Conservation (phyloP, 2,329 filamentous ascomycete genomes). For the Teratosphaeriaceae sp. region DNA sequence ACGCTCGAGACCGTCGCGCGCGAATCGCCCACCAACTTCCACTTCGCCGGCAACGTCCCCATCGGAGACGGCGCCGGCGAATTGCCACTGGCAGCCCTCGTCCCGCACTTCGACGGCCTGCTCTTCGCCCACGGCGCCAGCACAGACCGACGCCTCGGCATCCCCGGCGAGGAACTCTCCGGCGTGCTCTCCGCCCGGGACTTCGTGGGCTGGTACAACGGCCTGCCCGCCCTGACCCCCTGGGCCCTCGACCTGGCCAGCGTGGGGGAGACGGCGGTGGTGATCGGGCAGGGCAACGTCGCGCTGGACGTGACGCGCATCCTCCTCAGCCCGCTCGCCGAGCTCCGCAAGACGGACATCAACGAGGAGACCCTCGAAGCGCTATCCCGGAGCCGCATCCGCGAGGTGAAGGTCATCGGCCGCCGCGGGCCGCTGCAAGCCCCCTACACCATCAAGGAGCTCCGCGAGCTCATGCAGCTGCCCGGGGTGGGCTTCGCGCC, state of each 20-base stretch:
- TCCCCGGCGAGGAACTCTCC: conserved; percentile 71
- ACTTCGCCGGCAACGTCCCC: conserved; percentile 83
- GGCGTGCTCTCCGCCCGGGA: conserved; percentile 83
- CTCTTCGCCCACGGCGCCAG: conserved; percentile 90
- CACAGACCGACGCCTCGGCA: conserved; percentile 68
- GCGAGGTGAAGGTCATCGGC: conserved; percentile 78
- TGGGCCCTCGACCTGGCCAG: conserved; percentile 69
- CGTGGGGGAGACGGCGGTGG: conserved; percentile 70
- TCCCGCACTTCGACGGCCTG: conserved; percentile 83
- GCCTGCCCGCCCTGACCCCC: conserved; percentile 71
- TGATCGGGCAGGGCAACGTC: conserved; percentile 94
- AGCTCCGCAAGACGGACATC: conserved; percentile 78
- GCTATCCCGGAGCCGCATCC: conserved; percentile 65
- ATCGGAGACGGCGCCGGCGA: conserved; percentile 52
- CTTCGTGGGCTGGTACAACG: conserved; percentile 99
- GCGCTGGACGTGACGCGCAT: conserved; percentile 90
- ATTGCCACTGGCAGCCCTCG: conserved; percentile 61
- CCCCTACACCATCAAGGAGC: conserved; percentile 91
- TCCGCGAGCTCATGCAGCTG: conserved; percentile 79
- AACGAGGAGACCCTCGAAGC: conserved; percentile 73
- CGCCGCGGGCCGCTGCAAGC: conserved; percentile 77
- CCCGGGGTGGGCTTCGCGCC: conserved; percentile 64
- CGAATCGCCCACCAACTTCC: conserved; percentile 65
- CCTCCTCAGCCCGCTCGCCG: conserved; percentile 67
- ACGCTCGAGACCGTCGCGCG: conserved; percentile 82